Percentiles rank a stretch among this genome's conserved stretches.
Conservation (phyloP, 2,329 filamentous ascomycete species). For the Elsinoe batatas region DNA sequence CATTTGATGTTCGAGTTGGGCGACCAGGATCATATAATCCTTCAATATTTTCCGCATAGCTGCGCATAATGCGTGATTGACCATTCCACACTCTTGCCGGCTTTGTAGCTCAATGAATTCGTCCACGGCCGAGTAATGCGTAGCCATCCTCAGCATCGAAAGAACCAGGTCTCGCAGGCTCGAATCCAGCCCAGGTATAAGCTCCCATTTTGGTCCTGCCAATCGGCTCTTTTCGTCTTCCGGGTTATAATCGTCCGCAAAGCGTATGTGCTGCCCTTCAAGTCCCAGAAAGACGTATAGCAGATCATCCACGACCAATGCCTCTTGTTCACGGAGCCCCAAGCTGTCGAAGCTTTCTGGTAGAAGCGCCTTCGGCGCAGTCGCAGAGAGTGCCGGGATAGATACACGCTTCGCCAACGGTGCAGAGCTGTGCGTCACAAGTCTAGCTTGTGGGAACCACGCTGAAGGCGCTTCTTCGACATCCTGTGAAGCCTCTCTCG, state of each 20-base stretch:
- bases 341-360: slow-evolving; percentile 60
- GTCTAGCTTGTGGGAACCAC: slow-evolving; percentile 73
- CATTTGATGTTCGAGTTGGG: slow-evolving; percentile 87
- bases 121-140: slow-evolving; percentile 83
- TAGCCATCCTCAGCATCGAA: slow-evolving; percentile 89
- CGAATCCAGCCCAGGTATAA: slow-evolving; percentile 76
- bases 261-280: slow-evolving; percentile 95
- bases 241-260: slow-evolving; percentile 71
- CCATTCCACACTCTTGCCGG: slow-evolving; percentile 80
- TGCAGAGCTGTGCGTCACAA: slow-evolving; percentile 59
- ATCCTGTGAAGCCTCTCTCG: not conserved
- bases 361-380: slow-evolving; percentile 59
- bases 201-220: slow-evolving; percentile 68
- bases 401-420: slow-evolving; percentile 64
- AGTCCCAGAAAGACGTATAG: slow-evolving; percentile 96
- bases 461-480: not conserved
- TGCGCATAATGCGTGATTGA: slow-evolving; percentile 94
- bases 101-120: slow-evolving; percentile 92
- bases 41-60: slow-evolving; percentile 83
- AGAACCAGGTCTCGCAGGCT: slow-evolving; percentile 78
- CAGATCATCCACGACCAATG: slow-evolving; percentile 77
- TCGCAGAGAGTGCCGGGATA: slow-evolving; percentile 50
- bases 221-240: slow-evolving; percentile 77
- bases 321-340: slow-evolving; percentile 72
- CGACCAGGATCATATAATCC: slow-evolving; percentile 86